These are phyloP conservation scores for Pseudocercospora crystallina DNA, from an alignment of 2,329 filamentous ascomycete genomes.

Conservation along the genomic window DNA sequence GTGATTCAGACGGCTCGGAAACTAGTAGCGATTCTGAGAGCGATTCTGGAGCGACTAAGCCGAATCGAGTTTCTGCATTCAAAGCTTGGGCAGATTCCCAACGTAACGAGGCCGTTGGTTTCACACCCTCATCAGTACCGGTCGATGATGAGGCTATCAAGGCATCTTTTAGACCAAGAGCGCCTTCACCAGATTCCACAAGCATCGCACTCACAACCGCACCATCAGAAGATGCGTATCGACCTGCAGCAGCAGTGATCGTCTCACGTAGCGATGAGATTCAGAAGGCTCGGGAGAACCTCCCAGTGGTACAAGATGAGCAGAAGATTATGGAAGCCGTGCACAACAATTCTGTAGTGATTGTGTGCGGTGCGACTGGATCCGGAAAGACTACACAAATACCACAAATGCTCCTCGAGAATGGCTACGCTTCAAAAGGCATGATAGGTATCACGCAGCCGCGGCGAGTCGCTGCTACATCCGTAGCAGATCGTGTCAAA, in stretches of 20 bases:
- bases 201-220: slow-evolving; percentile 59
- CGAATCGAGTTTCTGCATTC: slow-evolving; percentile 66
- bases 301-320: slow-evolving; percentile 92
- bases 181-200: slow-evolving; percentile 67
- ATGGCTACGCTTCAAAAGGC: slow-evolving; percentile 79
- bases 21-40: slow-evolving; percentile 14
- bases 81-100: slow-evolving; percentile 90
- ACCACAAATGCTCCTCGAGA: slow-evolving; percentile 92
- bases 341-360: slow-evolving; percentile 83
- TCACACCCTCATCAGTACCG: slow-evolving; percentile 53
- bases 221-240: slow-evolving; percentile 51
- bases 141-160: slow-evolving; percentile 37
- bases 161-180: slow-evolving; percentile 66
- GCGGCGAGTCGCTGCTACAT: slow-evolving; percentile 89
- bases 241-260: slow-evolving; percentile 74
- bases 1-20: slow-evolving; percentile 10
- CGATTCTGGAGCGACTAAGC: slow-evolving; percentile 32
- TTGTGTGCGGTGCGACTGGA: slow-evolving; percentile 92
- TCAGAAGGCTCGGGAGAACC: slow-evolving; percentile 71
- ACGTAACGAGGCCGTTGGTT: slow-evolving; percentile 79
- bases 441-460: slow-evolving; percentile 96
- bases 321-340: slow-evolving; percentile 98
- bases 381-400: slow-evolving; percentile 98
- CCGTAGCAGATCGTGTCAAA: slow-evolving; percentile 89
- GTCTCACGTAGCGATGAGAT: slow-evolving; percentile 71